Conservation (phyloP, 495 filamentous ascomycete species). For the Saxophila tyrrhenica region DNA sequence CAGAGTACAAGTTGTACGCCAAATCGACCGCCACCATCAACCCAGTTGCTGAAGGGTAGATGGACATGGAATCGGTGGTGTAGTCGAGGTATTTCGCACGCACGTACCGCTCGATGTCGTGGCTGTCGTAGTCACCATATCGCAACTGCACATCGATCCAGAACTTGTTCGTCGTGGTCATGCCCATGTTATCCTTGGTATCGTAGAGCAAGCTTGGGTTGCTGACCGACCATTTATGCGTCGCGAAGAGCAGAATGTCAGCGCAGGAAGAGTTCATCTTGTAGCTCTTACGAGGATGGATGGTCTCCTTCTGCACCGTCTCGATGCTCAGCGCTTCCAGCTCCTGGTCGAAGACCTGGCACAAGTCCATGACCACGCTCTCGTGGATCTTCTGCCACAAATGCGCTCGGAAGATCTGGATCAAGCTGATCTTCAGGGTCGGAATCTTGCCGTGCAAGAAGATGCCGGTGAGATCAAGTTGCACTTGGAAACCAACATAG, state of each 20-base stretch:
- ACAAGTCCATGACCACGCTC: constrained; percentile 97
- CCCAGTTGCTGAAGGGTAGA: constrained; percentile 95
- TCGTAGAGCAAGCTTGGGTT: constrained; percentile 87
- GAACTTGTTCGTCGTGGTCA: constrained; percentile 97
- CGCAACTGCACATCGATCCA: constrained; percentile 98
- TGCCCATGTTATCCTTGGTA: constrained; percentile 90
- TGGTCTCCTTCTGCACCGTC: constrained; percentile 98
- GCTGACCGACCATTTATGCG: constrained; percentile 98
- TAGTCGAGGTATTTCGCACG: constrained; percentile 98
- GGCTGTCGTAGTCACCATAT: constrained; percentile 98
- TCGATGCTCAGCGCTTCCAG: constrained; percentile 93
- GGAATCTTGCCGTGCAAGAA: constrained; percentile 99
- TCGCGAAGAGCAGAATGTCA: constrained; percentile 94
- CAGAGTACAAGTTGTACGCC: constrained; percentile 96
- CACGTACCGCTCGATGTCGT: constrained; percentile 96
- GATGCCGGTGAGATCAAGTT: constrained; percentile 96
- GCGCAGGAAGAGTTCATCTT: constrained; percentile 99
- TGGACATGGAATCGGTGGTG: constrained; percentile 97
- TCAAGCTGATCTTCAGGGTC: constrained; percentile 94
- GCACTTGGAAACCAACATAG: constrained; percentile 96
- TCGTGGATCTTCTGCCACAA: constrained; percentile 99
- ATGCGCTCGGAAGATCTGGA: constrained; percentile 99
- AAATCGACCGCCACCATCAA: constrained; percentile 98
- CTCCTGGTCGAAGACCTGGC: constrained; percentile 98
- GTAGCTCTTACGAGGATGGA: constrained; percentile 98